Percentiles rank a stretch among this genome's conserved stretches.
These are phyloP conservation scores for Halocafeteria seosinensis DNA, from an alignment of 108 stramenopile genomes.

Conservation along the genomic window DNA sequence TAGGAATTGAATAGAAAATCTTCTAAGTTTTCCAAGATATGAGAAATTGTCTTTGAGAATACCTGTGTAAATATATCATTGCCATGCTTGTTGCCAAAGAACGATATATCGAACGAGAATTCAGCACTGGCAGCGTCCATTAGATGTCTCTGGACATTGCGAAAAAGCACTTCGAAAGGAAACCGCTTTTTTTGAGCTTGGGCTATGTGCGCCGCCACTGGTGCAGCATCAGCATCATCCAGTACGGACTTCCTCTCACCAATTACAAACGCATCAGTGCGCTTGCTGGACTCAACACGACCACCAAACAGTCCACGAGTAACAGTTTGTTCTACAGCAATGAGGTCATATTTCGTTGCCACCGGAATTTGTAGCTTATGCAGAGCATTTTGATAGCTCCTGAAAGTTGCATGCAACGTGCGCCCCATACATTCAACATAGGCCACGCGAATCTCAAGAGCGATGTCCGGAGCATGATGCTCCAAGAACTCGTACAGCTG, in stretches of 20 bases:
- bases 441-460: conserved; percentile 61
- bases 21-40: conserved; percentile 80
- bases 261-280: conserved; percentile 53
- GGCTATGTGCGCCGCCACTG: conserved; percentile 78
- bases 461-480: conserved; percentile 62
- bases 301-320: too few species aligned
- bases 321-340: conserved; percentile 76
- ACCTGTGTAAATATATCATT: conserved; percentile 64
- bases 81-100: conserved; percentile 54
- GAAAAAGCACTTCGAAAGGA: conserved; percentile 81
- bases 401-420: conserved; percentile 67
- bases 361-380: conserved; percentile 59
- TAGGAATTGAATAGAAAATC: conserved; percentile 77
- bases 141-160: conserved; percentile 74
- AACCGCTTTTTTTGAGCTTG: conserved; percentile 51
- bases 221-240: conserved; percentile 30
- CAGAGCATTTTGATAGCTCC: conserved; percentile 82
- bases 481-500: conserved; percentile 71
- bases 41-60: conserved; percentile 58
- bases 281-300: neutral
- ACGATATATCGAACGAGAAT: conserved; percentile 74
- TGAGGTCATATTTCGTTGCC: conserved; percentile 69
- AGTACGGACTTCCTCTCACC: conserved; percentile 27
- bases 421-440: conserved; percentile 85
- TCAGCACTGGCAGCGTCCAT: conserved; percentile 89